Evolutionary conservation across 768 basidiomycete species (phyloP), one percentile per base, ranked within the genome.

Genomic region (Pleurotus eryngii): DNA sequence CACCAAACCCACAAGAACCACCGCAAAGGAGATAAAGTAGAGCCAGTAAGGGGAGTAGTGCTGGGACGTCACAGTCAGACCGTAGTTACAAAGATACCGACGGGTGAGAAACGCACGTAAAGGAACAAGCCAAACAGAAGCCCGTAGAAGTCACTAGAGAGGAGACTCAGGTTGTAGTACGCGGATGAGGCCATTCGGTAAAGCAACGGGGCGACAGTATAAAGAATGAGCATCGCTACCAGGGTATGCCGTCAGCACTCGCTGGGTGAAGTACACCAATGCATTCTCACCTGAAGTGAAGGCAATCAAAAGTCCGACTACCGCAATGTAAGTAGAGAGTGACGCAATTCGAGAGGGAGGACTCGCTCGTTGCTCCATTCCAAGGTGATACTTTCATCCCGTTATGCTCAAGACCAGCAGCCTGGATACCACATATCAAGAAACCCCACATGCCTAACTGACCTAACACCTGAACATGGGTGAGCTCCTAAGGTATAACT

Each of bases 91-190:
- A 27, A 48, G 60, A 58, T 49, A 18, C 30, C 18, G 27, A 46
- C 26, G 8, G 22, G 30, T 8, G 20, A 11, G 37, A 54, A 11
- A 69, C 77, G 35, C 62, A 83, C 81, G 64, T 76, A 83, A 58
- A 83, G 76, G 68, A 80, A 79, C 54, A 82, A 65, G 17, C 80
- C 92, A 65, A 95, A 91, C 18, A 95, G 76, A 49, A 95, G 78
- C 27, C 92, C 90, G 64, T 87, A 95, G 63, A 93, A 95, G 72
- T 94, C 91, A 67, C 88, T 89, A 12, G 92, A 87, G n/a, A 95
- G 81, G 8, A 94, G 70, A 63, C 87, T 89, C 60, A 94, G 78
- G 66, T 94, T 94, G 73, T 85, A 94, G 74, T 85, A 94, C 5
- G 89, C 83, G 15, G 90, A 91, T 0, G 92, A 93, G 11, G 92